Conservation (phyloP, 192 early-diverging fungal species). For the Coemansia pectinata region DNA sequence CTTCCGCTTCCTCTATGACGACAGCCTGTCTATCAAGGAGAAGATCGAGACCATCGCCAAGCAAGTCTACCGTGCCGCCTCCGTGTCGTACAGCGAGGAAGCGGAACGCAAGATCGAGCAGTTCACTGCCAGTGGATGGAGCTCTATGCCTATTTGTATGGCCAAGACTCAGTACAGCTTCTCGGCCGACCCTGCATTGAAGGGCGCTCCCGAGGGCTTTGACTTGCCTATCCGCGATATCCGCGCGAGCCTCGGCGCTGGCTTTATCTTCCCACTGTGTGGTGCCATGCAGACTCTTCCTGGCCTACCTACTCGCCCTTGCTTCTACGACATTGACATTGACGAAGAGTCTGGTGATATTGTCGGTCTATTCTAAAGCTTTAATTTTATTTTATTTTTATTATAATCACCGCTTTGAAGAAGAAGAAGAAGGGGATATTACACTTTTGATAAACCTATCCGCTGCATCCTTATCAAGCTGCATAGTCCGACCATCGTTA, state of each 20-base stretch:
- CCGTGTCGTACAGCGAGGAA: constrained; percentile 78
- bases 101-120: constrained; percentile 88
- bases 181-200: constrained; percentile 89
- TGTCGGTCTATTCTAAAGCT: constrained; percentile 59
- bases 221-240: constrained; percentile 93
- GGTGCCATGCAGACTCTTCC: constrained; percentile 99
- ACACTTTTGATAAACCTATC: constrained; percentile 54
- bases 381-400: not conserved
- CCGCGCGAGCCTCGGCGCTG: constrained; percentile 92
- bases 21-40: constrained; percentile 70
- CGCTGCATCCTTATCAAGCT: constrained; percentile 57
- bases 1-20: constrained; percentile 91
- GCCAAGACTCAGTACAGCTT: constrained; percentile 97
- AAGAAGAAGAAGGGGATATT: constrained; percentile 11
- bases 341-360: constrained; percentile 83
- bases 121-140: constrained; percentile 88
- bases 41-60: constrained; percentile 94
- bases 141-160: constrained; percentile 94
- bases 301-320: constrained; percentile 92
- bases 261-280: constrained; percentile 95
- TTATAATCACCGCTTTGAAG: constrained; percentile 7
- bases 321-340: constrained; percentile 95
- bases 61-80: constrained; percentile 95
- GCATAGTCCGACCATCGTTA: constrained; percentile 28
- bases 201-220: constrained; percentile 92